A percentile compares a stretch with the other conserved stretches of the same genome.
These are phyloP conservation scores for Citrus sp. DNA, from an alignment of 345 rosid genomes.

Conservation along the genomic window DNA sequence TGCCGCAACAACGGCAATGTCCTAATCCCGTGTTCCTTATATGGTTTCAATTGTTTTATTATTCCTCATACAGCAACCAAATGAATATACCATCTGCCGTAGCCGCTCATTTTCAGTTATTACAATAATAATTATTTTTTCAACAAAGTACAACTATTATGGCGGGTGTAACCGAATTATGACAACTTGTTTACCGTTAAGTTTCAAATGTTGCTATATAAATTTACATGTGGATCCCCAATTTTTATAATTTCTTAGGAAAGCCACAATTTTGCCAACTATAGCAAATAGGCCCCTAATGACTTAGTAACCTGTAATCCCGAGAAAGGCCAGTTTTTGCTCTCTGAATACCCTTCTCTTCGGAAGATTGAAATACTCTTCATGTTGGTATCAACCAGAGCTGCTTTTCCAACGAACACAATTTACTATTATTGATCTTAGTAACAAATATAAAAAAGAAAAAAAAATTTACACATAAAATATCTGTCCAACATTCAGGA, in stretches of 20 bases:
- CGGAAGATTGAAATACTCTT: no score
- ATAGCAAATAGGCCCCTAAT: not conserved
- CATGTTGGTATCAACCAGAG: not conserved
- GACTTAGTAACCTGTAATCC: not conserved
- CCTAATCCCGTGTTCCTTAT: not conserved
- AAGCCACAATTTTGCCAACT: not conserved
- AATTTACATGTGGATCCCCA: not conserved
- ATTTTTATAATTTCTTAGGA: no score
- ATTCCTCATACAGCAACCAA: not conserved
- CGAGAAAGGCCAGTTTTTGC: not conserved
- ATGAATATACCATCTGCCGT: not conserved
- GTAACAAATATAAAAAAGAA: not conserved
- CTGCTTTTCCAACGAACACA: not conserved
- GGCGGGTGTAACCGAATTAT: not conserved
- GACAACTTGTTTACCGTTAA: not conserved
- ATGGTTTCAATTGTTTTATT: no score
- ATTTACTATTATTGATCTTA: slow-evolving; percentile 1
- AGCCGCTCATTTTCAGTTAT: not conserved
- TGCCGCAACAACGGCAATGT: not conserved
- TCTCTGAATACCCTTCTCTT: no score
- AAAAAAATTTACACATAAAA: slow-evolving; percentile 46
- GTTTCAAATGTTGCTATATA: not conserved
- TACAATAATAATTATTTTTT: no score
- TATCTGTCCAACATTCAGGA: slow-evolving; percentile 72
- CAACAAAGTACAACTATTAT: no score